phyloP scores from a whole-genome alignment of 2,329 filamentous ascomycete genomes.

The Tolypocladium nubicola region DNA sequence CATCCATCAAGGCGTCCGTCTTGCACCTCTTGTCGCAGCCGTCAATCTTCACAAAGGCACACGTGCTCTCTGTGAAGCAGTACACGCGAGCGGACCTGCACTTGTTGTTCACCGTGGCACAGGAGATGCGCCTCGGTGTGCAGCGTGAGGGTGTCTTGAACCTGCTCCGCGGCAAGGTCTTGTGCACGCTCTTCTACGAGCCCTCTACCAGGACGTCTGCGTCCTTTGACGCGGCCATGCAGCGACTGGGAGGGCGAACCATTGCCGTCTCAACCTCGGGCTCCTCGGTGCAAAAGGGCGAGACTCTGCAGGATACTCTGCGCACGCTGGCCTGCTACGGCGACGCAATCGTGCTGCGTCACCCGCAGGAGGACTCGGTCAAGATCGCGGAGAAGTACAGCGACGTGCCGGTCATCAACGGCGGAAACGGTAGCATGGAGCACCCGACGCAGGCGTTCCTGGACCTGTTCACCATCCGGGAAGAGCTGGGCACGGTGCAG shows the following conservation, averaged over 20 bases:
- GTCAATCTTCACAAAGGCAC: conserved; percentile 80
- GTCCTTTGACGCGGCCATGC: conserved; percentile 97
- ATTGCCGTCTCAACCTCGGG: conserved; percentile 71
- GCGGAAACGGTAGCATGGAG: conserved; percentile 89
- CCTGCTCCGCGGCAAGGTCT: conserved; percentile 72
- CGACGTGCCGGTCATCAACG: conserved; percentile 89
- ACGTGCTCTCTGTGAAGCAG: conserved; percentile 86
- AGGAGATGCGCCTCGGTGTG: conserved; percentile 94
- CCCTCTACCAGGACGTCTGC: conserved; percentile 91
- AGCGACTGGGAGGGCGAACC: conserved; percentile 83
- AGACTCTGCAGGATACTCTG: conserved; percentile 85
- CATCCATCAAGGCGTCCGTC: conserved; percentile 50
- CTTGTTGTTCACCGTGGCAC: conserved; percentile 87
- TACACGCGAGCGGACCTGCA: conserved; percentile 84
- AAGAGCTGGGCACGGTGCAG: conserved; percentile 91
- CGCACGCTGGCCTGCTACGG: conserved; percentile 89
- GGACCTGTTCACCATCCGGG: conserved; percentile 95
- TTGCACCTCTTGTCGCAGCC: conserved; percentile 60
- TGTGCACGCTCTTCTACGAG: conserved; percentile 95
- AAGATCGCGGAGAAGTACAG: conserved; percentile 79
- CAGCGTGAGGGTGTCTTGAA: conserved; percentile 85
- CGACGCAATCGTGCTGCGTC: conserved; percentile 91
- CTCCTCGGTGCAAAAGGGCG: conserved; percentile 89
- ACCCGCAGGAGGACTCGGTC: conserved; percentile 73
- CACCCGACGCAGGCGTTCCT: conserved; percentile 97